A percentile compares a stretch with the other conserved stretches of the same genome.
These are phyloP conservation scores for Aspergillus coremiiformis DNA, from an alignment of 495 filamentous ascomycete genomes.

Conservation along the genomic window DNA sequence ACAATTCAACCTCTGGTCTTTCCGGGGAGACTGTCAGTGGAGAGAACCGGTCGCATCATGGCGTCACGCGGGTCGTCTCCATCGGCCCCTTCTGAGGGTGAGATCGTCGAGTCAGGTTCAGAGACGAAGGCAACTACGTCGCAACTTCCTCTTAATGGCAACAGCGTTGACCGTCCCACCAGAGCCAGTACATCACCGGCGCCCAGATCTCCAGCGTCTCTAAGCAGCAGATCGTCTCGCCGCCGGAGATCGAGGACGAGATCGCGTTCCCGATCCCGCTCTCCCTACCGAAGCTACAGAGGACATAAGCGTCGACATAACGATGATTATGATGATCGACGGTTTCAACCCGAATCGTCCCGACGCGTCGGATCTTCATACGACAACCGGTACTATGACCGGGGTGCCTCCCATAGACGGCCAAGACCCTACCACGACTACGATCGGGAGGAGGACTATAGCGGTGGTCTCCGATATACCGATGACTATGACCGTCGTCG, in stretches of 20 bases:
- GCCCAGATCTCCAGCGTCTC: conserved; percentile 44
- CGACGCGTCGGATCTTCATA: conserved; percentile 31
- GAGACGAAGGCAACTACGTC: conserved; percentile 69
- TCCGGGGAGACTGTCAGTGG: background rate
- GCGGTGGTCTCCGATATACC: conserved; percentile 41
- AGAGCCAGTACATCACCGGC: conserved; percentile 46
- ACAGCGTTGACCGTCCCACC: conserved; percentile 68
- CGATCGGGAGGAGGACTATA: conserved; percentile 50
- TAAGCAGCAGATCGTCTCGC: conserved; percentile 35
- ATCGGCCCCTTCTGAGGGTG: conserved; percentile 64
- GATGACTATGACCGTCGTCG: conserved; percentile 51
- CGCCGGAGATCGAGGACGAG: conserved; percentile 33
- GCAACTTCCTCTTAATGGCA: conserved; percentile 66
- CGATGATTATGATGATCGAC: conserved; percentile 51
- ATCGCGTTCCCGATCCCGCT: conserved; percentile 36
- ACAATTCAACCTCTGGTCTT: background rate
- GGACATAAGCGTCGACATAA: conserved; percentile 65
- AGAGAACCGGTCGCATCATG: conserved; percentile 18
- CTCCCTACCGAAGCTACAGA: conserved; percentile 40
- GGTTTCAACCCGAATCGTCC: conserved; percentile 42
- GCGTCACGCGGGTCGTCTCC: conserved; percentile 37
- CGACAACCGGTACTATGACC: conserved; percentile 29
- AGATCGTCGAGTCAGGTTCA: conserved; percentile 72
- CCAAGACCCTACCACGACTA: conserved; percentile 56
- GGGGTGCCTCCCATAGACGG: conserved; percentile 21